Conservation (phyloP, 2,329 filamentous ascomycete species). For the Albifimbria verrucaria region DNA sequence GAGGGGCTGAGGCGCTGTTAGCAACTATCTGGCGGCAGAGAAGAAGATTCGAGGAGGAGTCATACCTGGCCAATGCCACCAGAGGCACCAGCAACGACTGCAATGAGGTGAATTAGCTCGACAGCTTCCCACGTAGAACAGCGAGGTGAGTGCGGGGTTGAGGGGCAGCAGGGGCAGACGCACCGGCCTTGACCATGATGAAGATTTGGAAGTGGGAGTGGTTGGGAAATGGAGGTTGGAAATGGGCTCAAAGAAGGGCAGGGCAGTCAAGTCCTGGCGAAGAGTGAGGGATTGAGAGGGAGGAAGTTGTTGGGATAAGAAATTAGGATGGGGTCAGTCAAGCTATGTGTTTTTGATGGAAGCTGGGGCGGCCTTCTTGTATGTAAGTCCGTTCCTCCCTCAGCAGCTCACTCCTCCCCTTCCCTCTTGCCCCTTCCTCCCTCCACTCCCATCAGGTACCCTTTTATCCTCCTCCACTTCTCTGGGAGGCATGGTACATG, state of each 20-base stretch:
- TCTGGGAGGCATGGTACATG: too few relatives aligned
- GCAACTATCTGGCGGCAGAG: slow-evolving; percentile 15
- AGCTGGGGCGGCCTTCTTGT: too few relatives aligned
- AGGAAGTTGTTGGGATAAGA: background rate
- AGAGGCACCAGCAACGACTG: slow-evolving; percentile 88
- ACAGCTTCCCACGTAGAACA: background rate
- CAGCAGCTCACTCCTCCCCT: background rate
- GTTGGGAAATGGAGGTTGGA: slow-evolving; percentile 6
- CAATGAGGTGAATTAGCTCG: slow-evolving; percentile 9
- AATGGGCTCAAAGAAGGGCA: slow-evolving; percentile 5
- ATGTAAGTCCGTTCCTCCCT: too few relatives aligned
- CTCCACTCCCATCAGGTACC: too few relatives aligned
- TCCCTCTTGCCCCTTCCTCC: background rate
- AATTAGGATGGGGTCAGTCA: background rate
- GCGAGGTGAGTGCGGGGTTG: slow-evolving; percentile 10
- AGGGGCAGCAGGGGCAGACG: slow-evolving; percentile 16
- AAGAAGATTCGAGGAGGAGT: slow-evolving; percentile 10
- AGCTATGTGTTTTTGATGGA: background rate
- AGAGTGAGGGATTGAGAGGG: slow-evolving; percentile 3
- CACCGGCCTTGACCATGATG: slow-evolving; percentile 62
- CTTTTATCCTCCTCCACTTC: too few relatives aligned
- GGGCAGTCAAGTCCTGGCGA: too few relatives aligned
- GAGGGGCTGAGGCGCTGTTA: slow-evolving; percentile 63
- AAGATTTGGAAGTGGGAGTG: slow-evolving; percentile 10
- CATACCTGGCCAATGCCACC: slow-evolving; percentile 97